Conservation (phyloP, 805 yeast species). For the Brettanomyces naardenensis region DNA sequence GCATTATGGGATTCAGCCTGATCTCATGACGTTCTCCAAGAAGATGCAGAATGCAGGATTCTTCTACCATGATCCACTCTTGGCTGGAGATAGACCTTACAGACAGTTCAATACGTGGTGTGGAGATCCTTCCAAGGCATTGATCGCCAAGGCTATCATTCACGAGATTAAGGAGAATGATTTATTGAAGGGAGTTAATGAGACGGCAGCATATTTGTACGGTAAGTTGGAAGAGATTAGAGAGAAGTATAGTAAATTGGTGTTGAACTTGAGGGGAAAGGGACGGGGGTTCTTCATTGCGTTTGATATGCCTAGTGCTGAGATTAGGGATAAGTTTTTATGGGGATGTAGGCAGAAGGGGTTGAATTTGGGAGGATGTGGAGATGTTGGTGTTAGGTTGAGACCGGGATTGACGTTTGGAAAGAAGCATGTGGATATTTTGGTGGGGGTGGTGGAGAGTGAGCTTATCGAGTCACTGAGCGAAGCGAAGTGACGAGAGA, state of each 20-base stretch:
- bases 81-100: constrained; percentile 54
- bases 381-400: constrained; percentile 49
- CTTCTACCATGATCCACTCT: constrained; percentile 50
- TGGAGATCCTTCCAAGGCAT: constrained; percentile 65
- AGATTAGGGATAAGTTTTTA: constrained; percentile 40
- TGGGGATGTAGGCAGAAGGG: constrained; percentile 41
- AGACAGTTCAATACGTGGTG: constrained; percentile 77
- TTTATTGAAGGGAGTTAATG: constrained; percentile 39
- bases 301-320: constrained; percentile 43
- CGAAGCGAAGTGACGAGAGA: too few species aligned
- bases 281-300: constrained; percentile 60
- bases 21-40: constrained; percentile 64
- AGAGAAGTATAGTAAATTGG: constrained; percentile 31
- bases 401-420: constrained; percentile 61
- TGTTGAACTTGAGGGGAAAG: constrained; percentile 52
- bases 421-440: constrained; percentile 51
- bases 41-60: constrained; percentile 71
- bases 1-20: constrained; percentile 56
- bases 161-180: constrained; percentile 44
- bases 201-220: constrained; percentile 49
- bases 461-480: too few species aligned
- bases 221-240: constrained; percentile 32
- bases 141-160: constrained; percentile 53
- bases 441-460: constrained; percentile 33
- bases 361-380: constrained; percentile 63